Percentiles rank a stretch among this genome's conserved stretches.
phyloP scores from a whole-genome alignment of 352 stramenopile genomes.

The Globisporangium acanthophoron region DNA sequence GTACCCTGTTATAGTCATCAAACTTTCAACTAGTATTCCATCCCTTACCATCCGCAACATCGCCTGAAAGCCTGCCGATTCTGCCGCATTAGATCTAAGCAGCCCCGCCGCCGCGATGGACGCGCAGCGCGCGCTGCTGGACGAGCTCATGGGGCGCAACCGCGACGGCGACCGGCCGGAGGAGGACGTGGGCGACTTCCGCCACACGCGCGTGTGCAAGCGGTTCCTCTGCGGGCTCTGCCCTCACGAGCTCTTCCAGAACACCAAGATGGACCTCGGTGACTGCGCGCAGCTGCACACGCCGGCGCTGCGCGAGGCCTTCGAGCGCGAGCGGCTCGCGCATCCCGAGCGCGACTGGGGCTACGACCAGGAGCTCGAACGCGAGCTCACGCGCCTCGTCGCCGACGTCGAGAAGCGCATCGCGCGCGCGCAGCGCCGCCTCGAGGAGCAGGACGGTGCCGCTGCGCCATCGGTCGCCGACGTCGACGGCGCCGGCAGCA shows the following conservation, averaged over 20 bases:
- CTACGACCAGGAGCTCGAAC: slow-evolving; percentile 69
- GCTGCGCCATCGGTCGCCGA: slow-evolving; percentile 40
- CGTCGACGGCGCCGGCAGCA: slow-evolving; percentile 13
- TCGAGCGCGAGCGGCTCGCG: slow-evolving; percentile 31
- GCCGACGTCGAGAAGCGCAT: slow-evolving; percentile 85
- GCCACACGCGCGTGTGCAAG: slow-evolving; percentile 74
- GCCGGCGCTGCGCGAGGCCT: slow-evolving; percentile 57
- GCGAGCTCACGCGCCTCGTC: slow-evolving; percentile 55
- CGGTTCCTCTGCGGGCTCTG: slow-evolving; percentile 78
- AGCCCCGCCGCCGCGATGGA: slow-evolving; percentile 39
- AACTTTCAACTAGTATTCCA: too few relatives aligned
- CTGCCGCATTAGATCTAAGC: too few relatives aligned
- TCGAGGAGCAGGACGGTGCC: slow-evolving; percentile 57
- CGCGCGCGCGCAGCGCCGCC: slow-evolving; percentile 49
- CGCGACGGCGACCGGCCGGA: slow-evolving; percentile 81
- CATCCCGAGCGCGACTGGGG: slow-evolving; percentile 30
- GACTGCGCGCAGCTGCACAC: slow-evolving; percentile 68
- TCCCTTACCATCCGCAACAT: too few relatives aligned
- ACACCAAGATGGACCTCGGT: slow-evolving; percentile 85
- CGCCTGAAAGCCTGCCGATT: too few relatives aligned
- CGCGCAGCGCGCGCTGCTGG: slow-evolving; percentile 78
- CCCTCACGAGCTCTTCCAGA: slow-evolving; percentile 86
- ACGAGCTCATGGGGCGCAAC: slow-evolving; percentile 90
- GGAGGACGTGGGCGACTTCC: slow-evolving; percentile 74
- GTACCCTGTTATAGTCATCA: too few relatives aligned